Percentiles rank a stretch among this genome's conserved stretches.
Conservation (phyloP, 2,329 filamentous ascomycete species). For the Fusarium sp. region DNA sequence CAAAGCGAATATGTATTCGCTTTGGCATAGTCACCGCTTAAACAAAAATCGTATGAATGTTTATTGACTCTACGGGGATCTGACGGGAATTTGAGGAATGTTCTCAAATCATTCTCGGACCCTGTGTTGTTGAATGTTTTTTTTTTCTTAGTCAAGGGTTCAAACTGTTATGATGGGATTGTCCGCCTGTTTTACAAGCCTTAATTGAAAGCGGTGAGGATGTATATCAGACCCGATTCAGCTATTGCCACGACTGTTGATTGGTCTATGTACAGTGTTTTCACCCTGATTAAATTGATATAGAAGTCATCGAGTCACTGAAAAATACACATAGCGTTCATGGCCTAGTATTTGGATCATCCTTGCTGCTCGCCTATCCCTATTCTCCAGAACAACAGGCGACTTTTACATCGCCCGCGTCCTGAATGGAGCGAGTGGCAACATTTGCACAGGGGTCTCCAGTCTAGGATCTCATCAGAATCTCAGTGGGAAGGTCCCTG, state of each 20-base stretch:
- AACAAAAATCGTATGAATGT: slow-evolving; percentile 33
- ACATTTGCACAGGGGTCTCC: slow-evolving; percentile 21
- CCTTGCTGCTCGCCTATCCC: slow-evolving; percentile 22
- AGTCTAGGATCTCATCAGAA: slow-evolving; percentile 31
- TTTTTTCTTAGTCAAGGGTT: slow-evolving; percentile 22
- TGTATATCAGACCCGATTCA: slow-evolving; percentile 29
- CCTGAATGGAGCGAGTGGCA: slow-evolving; percentile 42
- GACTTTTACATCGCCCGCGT: slow-evolving; percentile 43
- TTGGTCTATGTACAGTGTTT: slow-evolving; percentile 1
- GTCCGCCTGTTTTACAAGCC: slow-evolving; percentile 10
- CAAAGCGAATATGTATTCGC: slow-evolving; percentile 22
- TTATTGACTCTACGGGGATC: slow-evolving; percentile 35
- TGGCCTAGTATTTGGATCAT: slow-evolving; percentile 7
- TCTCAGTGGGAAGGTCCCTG: slow-evolving; percentile 11
- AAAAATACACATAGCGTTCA: slow-evolving; percentile 10
- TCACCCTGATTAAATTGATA: slow-evolving; percentile 29
- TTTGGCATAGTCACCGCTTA: slow-evolving; percentile 36
- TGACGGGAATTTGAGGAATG: slow-evolving; percentile 46
- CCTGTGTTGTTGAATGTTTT: slow-evolving; percentile 18
- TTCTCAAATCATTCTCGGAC: slow-evolving; percentile 39
- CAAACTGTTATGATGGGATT: slow-evolving; percentile 7
- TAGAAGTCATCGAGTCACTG: slow-evolving; percentile 20
- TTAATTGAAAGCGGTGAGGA: slow-evolving; percentile 42
- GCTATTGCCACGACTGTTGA: slow-evolving; percentile 12
- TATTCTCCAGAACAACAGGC: slow-evolving; percentile 32